Percentiles rank a stretch among this genome's conserved stretches.
Conservation (phyloP, 1,284 basidiomycete genomes). For the Fomes fomentarius region DNA sequence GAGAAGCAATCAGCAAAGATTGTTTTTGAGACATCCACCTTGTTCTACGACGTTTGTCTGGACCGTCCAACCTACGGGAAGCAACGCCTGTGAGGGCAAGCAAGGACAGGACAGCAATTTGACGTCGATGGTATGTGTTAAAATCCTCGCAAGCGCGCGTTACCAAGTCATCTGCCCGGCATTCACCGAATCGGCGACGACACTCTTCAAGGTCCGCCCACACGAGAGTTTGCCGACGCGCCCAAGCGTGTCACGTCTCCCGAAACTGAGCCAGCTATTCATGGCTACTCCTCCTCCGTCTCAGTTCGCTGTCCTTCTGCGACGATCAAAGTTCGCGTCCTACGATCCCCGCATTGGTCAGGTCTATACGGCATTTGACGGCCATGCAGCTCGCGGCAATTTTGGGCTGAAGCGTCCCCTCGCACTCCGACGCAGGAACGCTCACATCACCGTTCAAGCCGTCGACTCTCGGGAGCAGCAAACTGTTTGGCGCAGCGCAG, state of each 20-base stretch:
- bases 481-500: constrained; percentile 73
- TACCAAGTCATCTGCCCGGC: constrained; percentile 24
- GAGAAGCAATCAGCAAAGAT: constrained; percentile 86
- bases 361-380: constrained; percentile 69
- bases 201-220: constrained; percentile 25
- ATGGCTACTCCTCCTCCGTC: constrained; percentile 50
- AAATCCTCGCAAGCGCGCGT: not conserved
- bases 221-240: constrained; percentile 5
- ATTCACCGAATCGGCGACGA: constrained; percentile 21
- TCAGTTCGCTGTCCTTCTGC: constrained; percentile 71
- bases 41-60: constrained; percentile 86
- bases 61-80: constrained; percentile 67
- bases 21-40: constrained; percentile 77
- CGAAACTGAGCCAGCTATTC: constrained; percentile 15
- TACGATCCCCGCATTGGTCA: constrained; percentile 76
- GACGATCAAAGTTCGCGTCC: constrained; percentile 75
- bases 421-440: constrained; percentile 56
- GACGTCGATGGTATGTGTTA: constrained; percentile 50
- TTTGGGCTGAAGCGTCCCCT: constrained; percentile 82
- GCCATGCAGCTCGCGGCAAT: constrained; percentile 72
- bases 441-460: constrained; percentile 58
- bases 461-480: constrained; percentile 75
- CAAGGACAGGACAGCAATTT: constrained; percentile 78
- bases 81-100: constrained; percentile 40
- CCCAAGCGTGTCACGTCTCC: constrained; percentile 3